Base-by-base conservation (phyloP, 2,329 filamentous ascomycete species). In the Xylariaceae sp. region DNA sequence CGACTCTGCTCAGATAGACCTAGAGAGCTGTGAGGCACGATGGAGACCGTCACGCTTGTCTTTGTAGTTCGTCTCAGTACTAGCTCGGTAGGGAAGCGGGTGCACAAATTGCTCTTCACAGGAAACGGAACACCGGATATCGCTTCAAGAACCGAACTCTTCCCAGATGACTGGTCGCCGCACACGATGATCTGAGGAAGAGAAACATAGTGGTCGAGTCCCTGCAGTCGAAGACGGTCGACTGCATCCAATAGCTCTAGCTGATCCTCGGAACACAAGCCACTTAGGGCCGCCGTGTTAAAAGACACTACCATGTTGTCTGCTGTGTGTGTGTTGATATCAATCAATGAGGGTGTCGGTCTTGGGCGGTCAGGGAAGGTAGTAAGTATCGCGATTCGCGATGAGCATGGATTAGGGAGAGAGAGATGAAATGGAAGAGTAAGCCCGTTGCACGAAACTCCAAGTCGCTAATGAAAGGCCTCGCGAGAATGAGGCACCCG, bases 91-190 rank as follows among this genome's bases (percentile, higher is more conserved):
- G 82, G 75, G 52, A 86, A 86, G 0, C 79, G 72, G 0, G 83
- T 86, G 62, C 82, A 86, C 0, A 84, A 60, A 35, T 74, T 78
- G 46, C 79, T 77, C 19, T 81, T 78, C 9, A 72, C 68, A 0
- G 82, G 82, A 53, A 87, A 86, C 0, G 74, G 71, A 1, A 86
- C 72, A 3, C 79, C 75, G 0, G 82, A 83, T 36, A 87, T 80
- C 1, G 81, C 82, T 57, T 86, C 81, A 0, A 87, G 73, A 0
- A 85, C 80, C 0, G 81, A 85, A 48, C 78, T 83, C 62, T 87
- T 87, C 3, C 82, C 83, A 1, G 77, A 76, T 0, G 77, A 82
- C 56, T 85, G 81, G 49, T 84, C 77, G 2, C 83, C 82, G 44
- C 76, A 80, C 11, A 85, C 80, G 27, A 85, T 75, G 48, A 76